Evolutionary conservation across 768 basidiomycete species (phyloP), one percentile per base, ranked within the genome.

Genomic region (Russula emetica): DNA sequence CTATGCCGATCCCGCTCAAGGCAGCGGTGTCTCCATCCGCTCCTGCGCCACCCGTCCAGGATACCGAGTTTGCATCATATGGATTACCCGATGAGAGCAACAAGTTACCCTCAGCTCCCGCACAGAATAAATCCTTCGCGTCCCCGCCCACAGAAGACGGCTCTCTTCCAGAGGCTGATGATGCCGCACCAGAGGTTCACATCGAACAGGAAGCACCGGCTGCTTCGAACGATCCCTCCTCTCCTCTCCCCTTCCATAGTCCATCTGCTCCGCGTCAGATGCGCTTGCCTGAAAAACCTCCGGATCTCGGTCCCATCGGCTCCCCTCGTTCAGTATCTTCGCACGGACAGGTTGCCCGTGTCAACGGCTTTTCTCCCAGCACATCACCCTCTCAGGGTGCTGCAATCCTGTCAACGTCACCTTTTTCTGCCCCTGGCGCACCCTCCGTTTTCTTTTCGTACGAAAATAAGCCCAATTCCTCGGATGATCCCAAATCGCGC

Each of bases 231-330:
- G 45, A 58, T 26, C 47, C 81, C 0, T 81, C 83, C 2, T 76
- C 77, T 14, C 78, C 82, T 1, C 78, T 86, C 34, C 85, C 86
- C 0, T 76, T 82, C 32, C 85, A 80, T 58, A 74, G 72, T 9
- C 73, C 79, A 24, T 76, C 72, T 36, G 81, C 81, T 0, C 84
- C 83, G 14, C 84, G 83, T 42, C 76, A 79, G 30, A 75, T 80
- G 51, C 72, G 75, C 9, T 74, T 72, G 70, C 62, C 77, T 52
- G 61, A 75, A 58, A 69, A 73, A 51, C 73, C 77, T 40, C 76
- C 78, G 53, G 89, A 90, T 71, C 86, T 90, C 69, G 91, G 91
- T 10, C 90, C 92, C 18, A 91, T 93, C 64, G 92, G 92, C 2
- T 90, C 90, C 3, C 87, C 92, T 16, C 76, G 78, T 50, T 76